Evolutionary conservation across 441 rosid species (phyloP), one percentile per base, ranked within the genome.

Genomic region (Brassica hybrid): DNA sequence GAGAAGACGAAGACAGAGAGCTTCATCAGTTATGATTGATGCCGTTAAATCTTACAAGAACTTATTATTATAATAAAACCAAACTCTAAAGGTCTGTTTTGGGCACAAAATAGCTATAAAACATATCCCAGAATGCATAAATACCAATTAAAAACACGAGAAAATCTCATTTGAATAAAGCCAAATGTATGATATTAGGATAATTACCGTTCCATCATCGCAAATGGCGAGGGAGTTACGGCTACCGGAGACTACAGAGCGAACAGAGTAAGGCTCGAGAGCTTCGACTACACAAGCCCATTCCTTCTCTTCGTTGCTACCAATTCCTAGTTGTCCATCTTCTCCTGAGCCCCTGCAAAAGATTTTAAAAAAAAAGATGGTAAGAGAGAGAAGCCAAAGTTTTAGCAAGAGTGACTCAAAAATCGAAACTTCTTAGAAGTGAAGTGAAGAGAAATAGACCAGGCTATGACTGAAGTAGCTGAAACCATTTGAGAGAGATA

Each of bases 171-270:
- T 18, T 9, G 2, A 3, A 54, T 56, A 54, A 38, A 9, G 11
- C 11, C 11, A 64, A 58, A 32, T 6, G 36, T 9, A 34, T n/a
- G 43, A 41, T 62, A 30, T n/a, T n/a, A n/a, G n/a, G n/a, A n/a
- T n/a, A n/a, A 52, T 45, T 50, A 96, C 99, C 97, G 89, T 85
- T 78, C 98, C 99, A 58, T 93, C 95, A 27, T 89, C 90, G 72
- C 94, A 91, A 80, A 96, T 92, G 85, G 99, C 95, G 79, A 96
- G 97, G 67, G 99, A 96, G 93, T 93, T 93, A 41, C 98, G 93
- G 80, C 97, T 93, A 18, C 98, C 98, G 64, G 95, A 94, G 75
- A 95, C 98, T 11, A 95, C 92, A 6, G 97, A 95, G 78, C 88
- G 83, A 52, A 96, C 93, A 52, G 83, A 75, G 80, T 80, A 81